phyloP scores from a whole-genome alignment of 1,139 yeast genomes.

The Yamadazyma friedrichii region DNA sequence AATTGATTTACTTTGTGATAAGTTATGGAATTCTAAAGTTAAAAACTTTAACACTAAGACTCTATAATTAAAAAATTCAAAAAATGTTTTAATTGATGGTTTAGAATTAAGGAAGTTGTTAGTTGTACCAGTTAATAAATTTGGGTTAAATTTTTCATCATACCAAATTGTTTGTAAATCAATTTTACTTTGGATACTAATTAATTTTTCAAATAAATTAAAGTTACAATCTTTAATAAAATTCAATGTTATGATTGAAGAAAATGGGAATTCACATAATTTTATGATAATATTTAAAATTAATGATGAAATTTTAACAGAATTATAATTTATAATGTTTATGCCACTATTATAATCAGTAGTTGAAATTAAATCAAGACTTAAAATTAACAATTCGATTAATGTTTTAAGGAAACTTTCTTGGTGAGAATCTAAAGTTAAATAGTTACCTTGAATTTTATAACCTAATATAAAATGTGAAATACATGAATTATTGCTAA shows the following conservation, averaged over 20 bases:
- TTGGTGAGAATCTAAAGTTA: constrained; percentile 18
- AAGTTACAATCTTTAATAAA: constrained; percentile 42
- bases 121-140: constrained; percentile 21
- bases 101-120: constrained; percentile 36
- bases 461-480: constrained; percentile 82
- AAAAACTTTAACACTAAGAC: constrained; percentile 62
- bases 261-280: constrained; percentile 53
- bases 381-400: constrained; percentile 46
- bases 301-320: constrained; percentile 56
- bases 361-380: constrained; percentile 42
- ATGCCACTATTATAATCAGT: constrained; percentile 37
- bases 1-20: constrained; percentile 50
- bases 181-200: constrained; percentile 56
- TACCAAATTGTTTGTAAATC: constrained; percentile 52
- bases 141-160: constrained; percentile 42
- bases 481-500: constrained; percentile 48
- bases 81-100: constrained; percentile 50
- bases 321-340: constrained; percentile 46
- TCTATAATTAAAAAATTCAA: constrained; percentile 63
- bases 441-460: constrained; percentile 32
- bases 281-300: constrained; percentile 61
- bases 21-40: constrained; percentile 68
- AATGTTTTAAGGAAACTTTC: constrained; percentile 51
- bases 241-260: constrained; percentile 52
- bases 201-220: constrained; percentile 51